phyloP scores from a whole-genome alignment of 768 basidiomycete genomes.

The Amylocystis lapponica region DNA sequence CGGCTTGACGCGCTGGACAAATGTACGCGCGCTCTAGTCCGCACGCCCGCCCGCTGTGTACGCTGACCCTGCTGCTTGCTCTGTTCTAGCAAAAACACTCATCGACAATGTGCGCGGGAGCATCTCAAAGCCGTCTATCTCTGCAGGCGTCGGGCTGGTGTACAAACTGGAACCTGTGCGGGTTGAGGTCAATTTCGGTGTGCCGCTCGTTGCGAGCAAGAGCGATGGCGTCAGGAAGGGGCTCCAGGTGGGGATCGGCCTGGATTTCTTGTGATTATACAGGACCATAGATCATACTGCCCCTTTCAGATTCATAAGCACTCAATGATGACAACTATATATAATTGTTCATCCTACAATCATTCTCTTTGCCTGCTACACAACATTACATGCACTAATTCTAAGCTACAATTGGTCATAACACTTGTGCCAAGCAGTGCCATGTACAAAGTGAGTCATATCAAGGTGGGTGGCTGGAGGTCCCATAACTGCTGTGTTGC shows the following conservation, averaged over 20 bases:
- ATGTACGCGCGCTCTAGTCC: constrained; percentile 41
- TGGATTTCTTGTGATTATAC: constrained; percentile 71
- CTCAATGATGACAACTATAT: too few relatives aligned
- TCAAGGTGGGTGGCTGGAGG: too few relatives aligned
- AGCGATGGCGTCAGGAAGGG: constrained; percentile 67
- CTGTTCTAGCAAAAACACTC: constrained; percentile 30
- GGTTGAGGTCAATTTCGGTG: constrained; percentile 84
- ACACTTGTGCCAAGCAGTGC: too few relatives aligned
- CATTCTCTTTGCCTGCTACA: too few relatives aligned
- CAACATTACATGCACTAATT: too few relatives aligned
- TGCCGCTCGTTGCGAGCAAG: constrained; percentile 67
- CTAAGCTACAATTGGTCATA: too few relatives aligned
- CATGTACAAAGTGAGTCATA: too few relatives aligned
- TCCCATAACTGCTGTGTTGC: too few relatives aligned
- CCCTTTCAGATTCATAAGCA: too few relatives aligned
- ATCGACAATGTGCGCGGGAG: constrained; percentile 34
- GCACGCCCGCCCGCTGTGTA: background rate
- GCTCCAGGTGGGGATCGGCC: constrained; percentile 74
- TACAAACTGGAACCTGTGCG: constrained; percentile 80
- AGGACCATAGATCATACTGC: too few relatives aligned
- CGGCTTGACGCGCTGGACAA: constrained; percentile 56
- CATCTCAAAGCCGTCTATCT: constrained; percentile 59
- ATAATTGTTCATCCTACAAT: too few relatives aligned
- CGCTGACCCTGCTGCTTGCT: constrained; percentile 8
- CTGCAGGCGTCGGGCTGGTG: constrained; percentile 77